Base-by-base conservation (phyloP, 2,329 filamentous ascomycete genomes). In the Chaetomium strumarium region DNA sequence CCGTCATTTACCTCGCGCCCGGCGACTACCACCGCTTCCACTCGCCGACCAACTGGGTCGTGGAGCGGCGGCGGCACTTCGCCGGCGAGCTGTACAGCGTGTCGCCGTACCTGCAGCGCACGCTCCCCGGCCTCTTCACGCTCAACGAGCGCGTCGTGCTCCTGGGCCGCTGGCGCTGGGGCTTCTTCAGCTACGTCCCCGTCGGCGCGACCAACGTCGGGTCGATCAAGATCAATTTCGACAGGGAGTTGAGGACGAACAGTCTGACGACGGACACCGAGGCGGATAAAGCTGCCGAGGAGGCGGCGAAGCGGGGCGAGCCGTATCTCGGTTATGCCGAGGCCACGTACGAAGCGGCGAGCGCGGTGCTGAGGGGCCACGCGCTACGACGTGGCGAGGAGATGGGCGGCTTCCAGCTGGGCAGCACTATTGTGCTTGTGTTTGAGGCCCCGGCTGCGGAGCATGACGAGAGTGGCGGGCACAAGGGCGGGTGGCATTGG, bases 1-100 rank as follows among this genome's bases (percentile, higher is more conserved):
- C 79, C 56, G 95, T 99, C 58, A 84, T 99, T 65, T 99, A 99
- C 72, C 83, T 99, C 40, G 93, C 95, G 0, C 93, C 93, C 0
- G 93, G 93, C 46, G 95, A 99, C 73, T 99, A 99, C 73, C 93
- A 99, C 73, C 88, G 92, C 59, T 99, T 97, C 75, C 95, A 99
- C 74, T 95, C 89, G 1, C 93, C 93, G 0, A 85, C 90, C 2
- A 87, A 89, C 62, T 99, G 93, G 93, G 90, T 99, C 14, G 93
- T 93, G 33, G 88, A 96, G 70, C 85, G 85, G 59, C 84, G 95
- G 40, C 88, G 93, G n/a, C 93, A 99, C 73, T 99, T 99, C 67
- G 91, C 93, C 0, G 93, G 93, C 53, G 95, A 99, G 70, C 78
- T 99, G 9, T 99, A 88, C 75, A 92, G 86, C 49, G 93, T 99